Conservation (phyloP, 2,329 filamentous ascomycete species). For the Phyllosticta paracitricarpa region DNA sequence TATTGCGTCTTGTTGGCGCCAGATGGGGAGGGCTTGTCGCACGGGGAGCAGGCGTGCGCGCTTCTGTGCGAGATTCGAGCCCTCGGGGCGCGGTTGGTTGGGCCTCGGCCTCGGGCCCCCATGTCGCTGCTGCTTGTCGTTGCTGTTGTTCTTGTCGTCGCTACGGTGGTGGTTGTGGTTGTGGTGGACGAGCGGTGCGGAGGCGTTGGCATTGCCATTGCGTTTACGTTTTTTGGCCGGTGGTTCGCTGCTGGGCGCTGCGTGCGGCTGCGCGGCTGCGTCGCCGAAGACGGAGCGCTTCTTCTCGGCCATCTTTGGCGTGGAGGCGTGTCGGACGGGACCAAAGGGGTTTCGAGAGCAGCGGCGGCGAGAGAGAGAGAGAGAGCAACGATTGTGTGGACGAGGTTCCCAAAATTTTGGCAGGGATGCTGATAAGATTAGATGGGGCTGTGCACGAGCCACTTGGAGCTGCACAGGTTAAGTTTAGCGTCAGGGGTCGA, state of each 20-base stretch:
- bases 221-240: conserved; percentile 25
- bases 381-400: neutral
- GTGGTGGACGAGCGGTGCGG: too few relatives aligned
- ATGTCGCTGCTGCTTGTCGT: neutral
- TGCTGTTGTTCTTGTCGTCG: neutral
- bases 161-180: neutral
- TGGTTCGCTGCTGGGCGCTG: conserved; percentile 9
- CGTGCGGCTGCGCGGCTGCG: conserved; percentile 15
- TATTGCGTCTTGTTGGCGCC: conserved; percentile 62
- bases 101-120: neutral
- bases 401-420: conserved; percentile 6
- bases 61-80: conserved; percentile 28
- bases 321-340: neutral
- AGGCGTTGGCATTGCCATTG: conserved; percentile 9
- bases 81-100: neutral
- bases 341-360: too few relatives aligned
- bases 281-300: conserved; percentile 26
- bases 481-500: too few relatives aligned
- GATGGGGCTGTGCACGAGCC: neutral
- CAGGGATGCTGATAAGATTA: conserved; percentile 9
- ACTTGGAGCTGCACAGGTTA: neutral
- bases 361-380: too few relatives aligned
- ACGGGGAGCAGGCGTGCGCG: conserved; percentile 38
- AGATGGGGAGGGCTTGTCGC: conserved; percentile 70
- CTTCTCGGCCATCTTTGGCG: conserved; percentile 32